phyloP scores from a whole-genome alignment of 371 early-diverging fungal species.

The Entomophthora muscae region DNA sequence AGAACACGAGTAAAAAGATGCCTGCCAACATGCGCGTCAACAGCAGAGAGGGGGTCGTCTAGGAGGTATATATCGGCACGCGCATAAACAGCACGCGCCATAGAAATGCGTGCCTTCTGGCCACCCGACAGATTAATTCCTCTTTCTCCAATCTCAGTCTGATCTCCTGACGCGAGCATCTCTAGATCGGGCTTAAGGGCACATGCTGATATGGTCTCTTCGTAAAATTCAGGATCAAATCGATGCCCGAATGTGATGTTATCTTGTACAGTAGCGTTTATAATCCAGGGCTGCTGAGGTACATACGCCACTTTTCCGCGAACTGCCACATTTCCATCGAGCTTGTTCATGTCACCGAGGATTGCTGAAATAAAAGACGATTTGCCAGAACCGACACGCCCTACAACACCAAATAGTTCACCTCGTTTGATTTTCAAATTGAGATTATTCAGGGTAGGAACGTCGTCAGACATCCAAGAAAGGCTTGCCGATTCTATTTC shows the following conservation, averaged over 20 bases:
- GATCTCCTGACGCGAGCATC: conserved; percentile 64
- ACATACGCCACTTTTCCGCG: conserved; percentile 79
- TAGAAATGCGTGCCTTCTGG: conserved; percentile 53
- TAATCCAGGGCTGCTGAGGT: conserved; percentile 84
- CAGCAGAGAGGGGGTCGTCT: conserved; percentile 38
- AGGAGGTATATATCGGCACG: conserved; percentile 59
- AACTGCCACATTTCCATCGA: conserved; percentile 40
- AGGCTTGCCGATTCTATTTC: conserved; percentile 26
- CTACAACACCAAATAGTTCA: conserved; percentile 58
- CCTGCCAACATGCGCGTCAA: conserved; percentile 87
- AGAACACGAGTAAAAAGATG: conserved; percentile 67
- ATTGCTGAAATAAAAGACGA: conserved; percentile 64
- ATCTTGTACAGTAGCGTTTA: conserved; percentile 76
- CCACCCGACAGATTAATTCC: conserved; percentile 84
- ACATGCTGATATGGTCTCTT: conserved; percentile 24
- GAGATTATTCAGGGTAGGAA: conserved; percentile 38
- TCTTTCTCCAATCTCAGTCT: conserved; percentile 86
- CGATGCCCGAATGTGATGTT: conserved; percentile 83
- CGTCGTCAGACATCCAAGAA: conserved; percentile 30
- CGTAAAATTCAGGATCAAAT: conserved; percentile 57
- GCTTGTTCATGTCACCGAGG: conserved; percentile 71
- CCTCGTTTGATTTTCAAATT: conserved; percentile 41
- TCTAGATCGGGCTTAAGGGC: conserved; percentile 56
- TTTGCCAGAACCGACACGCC: conserved; percentile 78
- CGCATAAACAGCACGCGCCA: conserved; percentile 62